Base-by-base conservation (phyloP, 2,329 filamentous ascomycete species). In the Paracorniculantispora psalliotae region DNA sequence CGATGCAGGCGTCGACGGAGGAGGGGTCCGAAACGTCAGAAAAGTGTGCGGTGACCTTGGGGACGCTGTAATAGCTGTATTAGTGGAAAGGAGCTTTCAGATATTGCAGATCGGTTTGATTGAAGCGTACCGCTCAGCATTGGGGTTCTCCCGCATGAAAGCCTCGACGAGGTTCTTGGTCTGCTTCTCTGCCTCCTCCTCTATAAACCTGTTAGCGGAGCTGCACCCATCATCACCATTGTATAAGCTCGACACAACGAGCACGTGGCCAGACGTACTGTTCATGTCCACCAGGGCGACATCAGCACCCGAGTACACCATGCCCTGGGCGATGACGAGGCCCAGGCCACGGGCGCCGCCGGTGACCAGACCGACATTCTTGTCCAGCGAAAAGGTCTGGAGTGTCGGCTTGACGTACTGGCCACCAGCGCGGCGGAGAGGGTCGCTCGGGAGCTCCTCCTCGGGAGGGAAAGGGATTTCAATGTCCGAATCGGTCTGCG, bases 261-360 rank as follows among this genome's bases (percentile, higher is more conserved):
- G n/a, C n/a, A n/a, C n/a, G n/a, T n/a, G n/a, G n/a, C n/a, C n/a
- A n/a, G 49, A 80, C 85, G 65, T 75, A 93, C 90, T 89, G 77
- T 97, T 96, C 77, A 97, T 79, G 72, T 97, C 93, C 43, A 97
- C 91, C 73, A 97, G 90, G 44, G 93, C 93, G 62, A 97, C 81
- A 72, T 96, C 88, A 10, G 91, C 90, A 55, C 93, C 93, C 57
- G 90, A 94, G 56, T 91, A 87, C 56, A 96, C 89, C 74, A 96
- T 84, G 49, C 90, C 92, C 77, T 96, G 92, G 54, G 89, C 90
- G 89, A 97, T 97, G 66, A 96, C 92, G 62, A 97, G 79, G 41
- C 93, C 93, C 60, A 97, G 75, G 8, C 93, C 93, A 69, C 92
- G 82, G 26, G 93, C 93, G 69, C 92, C 93, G 55, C 93, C 93